Percentiles rank a stretch among this genome's conserved stretches.
phyloP scores from a whole-genome alignment of 441 rosid genomes.

The Metrosideros polymorpha region DNA sequence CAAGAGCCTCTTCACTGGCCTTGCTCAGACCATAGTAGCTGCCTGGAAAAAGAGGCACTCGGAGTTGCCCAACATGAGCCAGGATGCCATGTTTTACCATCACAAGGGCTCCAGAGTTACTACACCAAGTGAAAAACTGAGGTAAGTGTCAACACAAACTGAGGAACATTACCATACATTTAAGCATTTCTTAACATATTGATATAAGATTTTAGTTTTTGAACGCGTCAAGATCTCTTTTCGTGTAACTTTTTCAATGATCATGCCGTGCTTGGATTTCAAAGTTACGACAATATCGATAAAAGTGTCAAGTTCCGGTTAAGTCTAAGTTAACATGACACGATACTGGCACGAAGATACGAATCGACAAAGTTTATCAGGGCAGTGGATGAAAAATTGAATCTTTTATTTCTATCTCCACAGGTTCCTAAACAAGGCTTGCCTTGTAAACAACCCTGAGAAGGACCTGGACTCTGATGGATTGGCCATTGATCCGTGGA shows the following conservation, averaged over 20 bases:
- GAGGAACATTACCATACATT: not conserved
- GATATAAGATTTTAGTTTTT: not conserved
- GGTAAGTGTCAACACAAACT: slow-evolving; percentile 20
- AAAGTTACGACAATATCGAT: not conserved
- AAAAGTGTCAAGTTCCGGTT: not conserved
- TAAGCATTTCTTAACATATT: not conserved
- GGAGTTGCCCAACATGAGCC: not conserved
- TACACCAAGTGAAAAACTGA: slow-evolving; percentile 37
- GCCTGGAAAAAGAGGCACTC: slow-evolving; percentile 19
- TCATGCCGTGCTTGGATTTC: not conserved
- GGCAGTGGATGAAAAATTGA: not conserved
- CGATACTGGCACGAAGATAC: not conserved
- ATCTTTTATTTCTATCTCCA: not conserved
- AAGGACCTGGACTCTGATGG: slow-evolving; percentile 17
- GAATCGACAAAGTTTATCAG: not conserved
- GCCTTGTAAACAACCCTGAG: slow-evolving; percentile 16
- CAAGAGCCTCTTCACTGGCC: slow-evolving; percentile 22
- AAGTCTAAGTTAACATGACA: not conserved
- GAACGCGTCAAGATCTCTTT: not conserved
- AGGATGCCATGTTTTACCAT: slow-evolving; percentile 14
- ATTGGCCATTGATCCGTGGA: slow-evolving; percentile 14
- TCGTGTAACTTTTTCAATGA: not conserved
- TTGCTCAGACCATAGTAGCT: slow-evolving; percentile 17
- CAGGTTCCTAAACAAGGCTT: slow-evolving; percentile 38
- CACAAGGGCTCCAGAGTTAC: slow-evolving; percentile 18